Evolutionary conservation across 2,329 filamentous ascomycete species (phyloP).

Genomic region (Blastomyces parvus): DNA sequence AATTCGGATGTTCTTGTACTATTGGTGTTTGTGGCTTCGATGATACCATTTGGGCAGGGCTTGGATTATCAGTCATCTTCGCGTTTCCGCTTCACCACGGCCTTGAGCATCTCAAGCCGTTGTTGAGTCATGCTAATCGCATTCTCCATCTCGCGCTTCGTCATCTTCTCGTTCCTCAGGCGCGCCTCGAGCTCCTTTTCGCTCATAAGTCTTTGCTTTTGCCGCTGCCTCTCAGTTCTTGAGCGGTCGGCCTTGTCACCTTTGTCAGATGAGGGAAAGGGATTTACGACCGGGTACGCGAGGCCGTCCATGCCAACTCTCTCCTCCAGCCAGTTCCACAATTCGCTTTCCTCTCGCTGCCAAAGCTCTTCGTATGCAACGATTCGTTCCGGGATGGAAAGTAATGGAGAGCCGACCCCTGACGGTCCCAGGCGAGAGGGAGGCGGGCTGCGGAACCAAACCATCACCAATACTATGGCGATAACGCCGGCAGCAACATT

Average conservation of each 20-base stretch:
- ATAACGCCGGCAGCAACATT: conserved; percentile 70
- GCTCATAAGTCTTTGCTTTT: conserved; percentile 24
- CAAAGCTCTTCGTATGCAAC: conserved; percentile 91
- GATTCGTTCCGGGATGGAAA: conserved; percentile 53
- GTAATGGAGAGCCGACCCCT: conserved; percentile 31
- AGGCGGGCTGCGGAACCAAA: conserved; percentile 54
- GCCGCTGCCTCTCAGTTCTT: conserved; percentile 21
- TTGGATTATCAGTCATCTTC: conserved; percentile 13
- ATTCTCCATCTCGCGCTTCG: conserved; percentile 63
- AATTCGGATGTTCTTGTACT: neutral
- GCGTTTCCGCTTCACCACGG: conserved; percentile 51
- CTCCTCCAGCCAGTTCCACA: conserved; percentile 92
- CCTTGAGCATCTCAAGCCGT: conserved; percentile 66
- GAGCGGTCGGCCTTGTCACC: neutral
- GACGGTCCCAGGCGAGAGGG: conserved; percentile 27
- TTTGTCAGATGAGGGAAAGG: conserved; percentile 11
- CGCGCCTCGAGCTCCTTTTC: conserved; percentile 45
- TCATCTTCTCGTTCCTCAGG: conserved; percentile 57
- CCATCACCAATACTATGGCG: conserved; percentile 60
- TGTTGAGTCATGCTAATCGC: conserved; percentile 81
- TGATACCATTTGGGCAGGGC: neutral
- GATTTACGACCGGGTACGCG: conserved; percentile 28
- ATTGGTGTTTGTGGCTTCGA: conserved; percentile 12
- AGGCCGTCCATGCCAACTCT: conserved; percentile 61
- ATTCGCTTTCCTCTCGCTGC: conserved; percentile 72